A percentile compares a stretch with the other conserved stretches of the same genome.
phyloP scores from a whole-genome alignment of 139 green algal genomes.

The Tetraselmis striata region DNA sequence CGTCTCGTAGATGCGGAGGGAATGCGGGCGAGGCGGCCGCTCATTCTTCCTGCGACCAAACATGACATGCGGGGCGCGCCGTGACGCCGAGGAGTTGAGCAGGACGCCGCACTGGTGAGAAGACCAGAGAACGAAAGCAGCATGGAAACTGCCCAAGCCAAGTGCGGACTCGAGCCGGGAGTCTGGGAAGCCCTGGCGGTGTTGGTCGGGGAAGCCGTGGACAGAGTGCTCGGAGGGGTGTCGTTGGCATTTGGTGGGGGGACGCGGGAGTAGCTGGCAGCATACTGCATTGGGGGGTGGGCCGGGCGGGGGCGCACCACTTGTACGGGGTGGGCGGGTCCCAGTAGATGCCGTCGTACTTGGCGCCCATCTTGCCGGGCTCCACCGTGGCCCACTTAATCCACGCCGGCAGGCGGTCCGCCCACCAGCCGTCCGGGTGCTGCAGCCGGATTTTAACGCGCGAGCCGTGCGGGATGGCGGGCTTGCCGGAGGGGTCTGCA shows the following conservation, averaged over 20 bases:
- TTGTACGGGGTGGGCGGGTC: conserved; percentile 62
- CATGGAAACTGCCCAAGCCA: too few species aligned
- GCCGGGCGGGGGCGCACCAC: not conserved
- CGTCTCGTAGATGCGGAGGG: conserved; percentile 89
- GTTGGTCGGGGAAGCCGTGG: too few species aligned
- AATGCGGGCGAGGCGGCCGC: conserved; percentile 39
- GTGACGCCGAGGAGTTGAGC: too few species aligned
- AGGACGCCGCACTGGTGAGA: too few species aligned
- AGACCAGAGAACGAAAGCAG: too few species aligned
- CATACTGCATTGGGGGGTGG: too few species aligned
- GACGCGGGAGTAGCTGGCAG: too few species aligned
- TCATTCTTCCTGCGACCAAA: conserved; percentile 37
- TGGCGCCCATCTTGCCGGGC: conserved; percentile 65
- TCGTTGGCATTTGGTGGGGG: too few species aligned
- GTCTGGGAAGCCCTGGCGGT: too few species aligned
- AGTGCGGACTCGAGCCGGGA: too few species aligned
- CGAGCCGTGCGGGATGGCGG: conserved; percentile 67
- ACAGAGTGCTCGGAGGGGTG: too few species aligned
- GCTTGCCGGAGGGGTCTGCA: conserved; percentile 28
- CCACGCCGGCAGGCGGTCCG: conserved; percentile 86
- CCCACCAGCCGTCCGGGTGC: conserved; percentile 47
- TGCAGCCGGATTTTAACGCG: conserved; percentile 79
- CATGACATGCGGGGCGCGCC: too few species aligned
- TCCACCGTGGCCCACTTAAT: conserved; percentile 65
- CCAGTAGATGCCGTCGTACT: conserved; percentile 92